Evolutionary conservation across 148 eudicot genomes (phyloP).

Genomic region (Cornus kousa): DNA sequence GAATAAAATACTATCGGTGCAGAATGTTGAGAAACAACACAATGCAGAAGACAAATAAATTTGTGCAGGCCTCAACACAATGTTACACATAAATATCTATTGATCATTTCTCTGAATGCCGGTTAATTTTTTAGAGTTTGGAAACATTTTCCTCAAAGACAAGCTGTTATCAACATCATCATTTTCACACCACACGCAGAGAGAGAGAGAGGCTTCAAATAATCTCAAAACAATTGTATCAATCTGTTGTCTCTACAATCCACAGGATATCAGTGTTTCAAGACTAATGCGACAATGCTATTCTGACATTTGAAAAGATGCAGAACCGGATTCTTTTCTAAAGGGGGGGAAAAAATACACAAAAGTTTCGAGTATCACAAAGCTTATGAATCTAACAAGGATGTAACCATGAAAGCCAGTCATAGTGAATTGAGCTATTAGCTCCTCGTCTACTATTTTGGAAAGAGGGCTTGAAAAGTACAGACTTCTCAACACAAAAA

Average conservation of each 20-base stretch:
- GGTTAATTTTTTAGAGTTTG: no score
- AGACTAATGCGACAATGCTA: not conserved
- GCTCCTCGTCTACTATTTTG: conserved; percentile 23
- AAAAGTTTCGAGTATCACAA: not conserved
- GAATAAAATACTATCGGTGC: no score
- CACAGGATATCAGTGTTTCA: not conserved
- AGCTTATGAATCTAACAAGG: conserved; percentile 5
- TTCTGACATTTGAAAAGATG: not conserved
- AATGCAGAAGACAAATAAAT: no score
- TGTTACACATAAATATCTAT: no score
- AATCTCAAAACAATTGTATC: not conserved
- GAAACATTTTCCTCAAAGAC: no score
- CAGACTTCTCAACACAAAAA: not conserved
- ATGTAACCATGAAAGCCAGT: conserved; percentile 34
- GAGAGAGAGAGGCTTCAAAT: no score
- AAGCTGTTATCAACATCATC: no score
- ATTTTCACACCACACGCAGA: no score
- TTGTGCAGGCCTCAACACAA: no score
- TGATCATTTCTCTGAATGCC: no score
- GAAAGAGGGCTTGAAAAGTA: not conserved
- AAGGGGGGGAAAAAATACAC: not conserved
- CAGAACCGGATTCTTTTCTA: not conserved
- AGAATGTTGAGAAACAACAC: no score
- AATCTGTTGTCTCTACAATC: not conserved
- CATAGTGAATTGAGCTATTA: conserved; percentile 22